These are phyloP conservation scores for Talaromyces nanjingensis DNA, from an alignment of 495 filamentous ascomycete genomes.

Conservation along the genomic window DNA sequence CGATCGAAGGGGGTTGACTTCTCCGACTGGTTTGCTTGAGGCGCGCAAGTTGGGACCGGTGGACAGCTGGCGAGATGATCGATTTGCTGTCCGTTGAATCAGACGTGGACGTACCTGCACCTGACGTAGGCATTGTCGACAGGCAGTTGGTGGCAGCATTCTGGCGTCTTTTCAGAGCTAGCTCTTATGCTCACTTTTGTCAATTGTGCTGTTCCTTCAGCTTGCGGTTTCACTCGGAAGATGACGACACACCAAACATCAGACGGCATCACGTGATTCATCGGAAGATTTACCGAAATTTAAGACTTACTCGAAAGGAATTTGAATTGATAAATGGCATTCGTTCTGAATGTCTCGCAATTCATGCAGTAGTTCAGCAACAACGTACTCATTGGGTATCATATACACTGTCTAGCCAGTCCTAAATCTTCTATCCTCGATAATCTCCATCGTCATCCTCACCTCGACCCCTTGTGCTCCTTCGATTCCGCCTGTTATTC, in stretches of 20 bases:
- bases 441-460: conserved; percentile 7
- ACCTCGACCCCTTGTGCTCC: conserved; percentile 2
- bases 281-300: neutral
- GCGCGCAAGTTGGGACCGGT: conserved; percentile 21
- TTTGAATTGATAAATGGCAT: neutral
- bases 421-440: neutral
- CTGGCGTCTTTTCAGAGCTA: neutral
- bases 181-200: neutral
- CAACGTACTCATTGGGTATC: conserved; percentile 4
- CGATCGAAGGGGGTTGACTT: conserved; percentile 12
- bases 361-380: neutral
- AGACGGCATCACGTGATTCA: neutral
- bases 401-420: neutral
- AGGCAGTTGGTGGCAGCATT: conserved; percentile 12
- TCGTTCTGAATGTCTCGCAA: neutral
- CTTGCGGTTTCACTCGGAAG: neutral
- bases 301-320: neutral
- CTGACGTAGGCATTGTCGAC: conserved; percentile 23
- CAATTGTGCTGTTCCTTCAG: neutral
- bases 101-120: neutral
- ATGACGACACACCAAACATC: conserved; percentile 1
- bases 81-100: conserved; percentile 4
- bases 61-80: conserved; percentile 20
- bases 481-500: neutral
- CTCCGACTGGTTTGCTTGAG: neutral